These are phyloP conservation scores for Tulasnella calospora DNA, from an alignment of 768 basidiomycete genomes.

Conservation along the genomic window DNA sequence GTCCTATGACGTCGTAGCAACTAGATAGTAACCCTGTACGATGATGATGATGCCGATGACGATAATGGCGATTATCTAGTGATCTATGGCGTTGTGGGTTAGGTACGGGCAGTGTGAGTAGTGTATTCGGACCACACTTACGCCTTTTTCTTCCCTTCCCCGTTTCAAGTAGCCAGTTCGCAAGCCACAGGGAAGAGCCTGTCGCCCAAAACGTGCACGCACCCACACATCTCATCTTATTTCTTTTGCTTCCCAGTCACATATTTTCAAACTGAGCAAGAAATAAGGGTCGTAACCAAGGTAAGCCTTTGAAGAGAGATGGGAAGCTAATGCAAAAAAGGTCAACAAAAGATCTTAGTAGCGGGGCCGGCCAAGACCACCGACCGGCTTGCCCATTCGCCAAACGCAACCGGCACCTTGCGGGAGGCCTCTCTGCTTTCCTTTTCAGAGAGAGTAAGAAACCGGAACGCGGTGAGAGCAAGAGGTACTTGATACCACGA, in stretches of 20 bases:
- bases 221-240: neutral
- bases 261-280: neutral
- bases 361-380: neutral
- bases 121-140: neutral
- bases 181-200: slow-evolving; percentile 4
- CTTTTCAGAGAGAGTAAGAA: neutral
- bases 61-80: neutral
- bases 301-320: no score
- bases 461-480: neutral
- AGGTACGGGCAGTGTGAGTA: neutral
- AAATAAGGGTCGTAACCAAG: neutral
- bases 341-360: neutral
- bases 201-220: neutral
- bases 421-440: neutral
- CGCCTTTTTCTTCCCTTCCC: neutral
- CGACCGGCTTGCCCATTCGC: neutral
- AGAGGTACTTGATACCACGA: neutral
- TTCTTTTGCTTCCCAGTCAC: neutral
- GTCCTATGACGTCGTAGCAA: slow-evolving; percentile 1
- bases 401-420: neutral
- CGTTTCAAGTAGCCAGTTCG: neutral
- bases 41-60: neutral
- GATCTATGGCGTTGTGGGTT: neutral
- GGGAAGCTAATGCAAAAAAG: neutral
- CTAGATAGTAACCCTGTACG: neutral